phyloP scores from a whole-genome alignment of 805 yeast genomes.

The Yarrowia osloensis region DNA sequence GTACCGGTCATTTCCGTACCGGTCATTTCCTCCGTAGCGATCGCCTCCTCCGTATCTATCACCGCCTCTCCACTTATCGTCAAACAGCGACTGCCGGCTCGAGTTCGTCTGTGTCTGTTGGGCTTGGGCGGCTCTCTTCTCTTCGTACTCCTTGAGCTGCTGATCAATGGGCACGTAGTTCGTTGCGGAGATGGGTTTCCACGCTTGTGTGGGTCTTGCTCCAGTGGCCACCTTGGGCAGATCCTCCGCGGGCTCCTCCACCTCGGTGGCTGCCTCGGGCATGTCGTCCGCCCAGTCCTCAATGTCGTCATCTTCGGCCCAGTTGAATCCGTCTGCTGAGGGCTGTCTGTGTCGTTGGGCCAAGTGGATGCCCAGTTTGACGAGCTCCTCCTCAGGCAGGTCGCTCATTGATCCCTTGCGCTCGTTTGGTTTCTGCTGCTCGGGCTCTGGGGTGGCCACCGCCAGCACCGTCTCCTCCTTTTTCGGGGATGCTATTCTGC shows the following conservation, averaged over 20 bases:
- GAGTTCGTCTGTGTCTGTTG: neutral
- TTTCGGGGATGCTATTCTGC: conserved; percentile 22
- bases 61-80: conserved; percentile 29
- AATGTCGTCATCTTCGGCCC: conserved; percentile 46
- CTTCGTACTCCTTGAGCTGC: conserved; percentile 35
- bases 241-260: conserved; percentile 13
- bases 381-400: conserved; percentile 42
- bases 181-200: conserved; percentile 18
- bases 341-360: conserved; percentile 38
- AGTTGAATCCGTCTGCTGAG: conserved; percentile 38
- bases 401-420: conserved; percentile 26
- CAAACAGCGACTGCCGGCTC: conserved; percentile 14
- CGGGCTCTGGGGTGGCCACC: conserved; percentile 12
- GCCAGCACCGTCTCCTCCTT: conserved; percentile 17
- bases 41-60: neutral
- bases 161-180: conserved; percentile 36
- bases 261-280: conserved; percentile 18
- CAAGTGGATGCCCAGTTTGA: conserved; percentile 43
- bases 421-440: neutral
- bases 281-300: conserved; percentile 42
- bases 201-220: conserved; percentile 14
- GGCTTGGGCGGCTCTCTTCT: conserved; percentile 32
- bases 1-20: neutral
- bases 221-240: conserved; percentile 1
- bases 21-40: neutral